A percentile compares a stretch with the other conserved stretches of the same genome.
phyloP scores from a whole-genome alignment of 2,329 filamentous ascomycete species.

The Fusarium sp. region DNA sequence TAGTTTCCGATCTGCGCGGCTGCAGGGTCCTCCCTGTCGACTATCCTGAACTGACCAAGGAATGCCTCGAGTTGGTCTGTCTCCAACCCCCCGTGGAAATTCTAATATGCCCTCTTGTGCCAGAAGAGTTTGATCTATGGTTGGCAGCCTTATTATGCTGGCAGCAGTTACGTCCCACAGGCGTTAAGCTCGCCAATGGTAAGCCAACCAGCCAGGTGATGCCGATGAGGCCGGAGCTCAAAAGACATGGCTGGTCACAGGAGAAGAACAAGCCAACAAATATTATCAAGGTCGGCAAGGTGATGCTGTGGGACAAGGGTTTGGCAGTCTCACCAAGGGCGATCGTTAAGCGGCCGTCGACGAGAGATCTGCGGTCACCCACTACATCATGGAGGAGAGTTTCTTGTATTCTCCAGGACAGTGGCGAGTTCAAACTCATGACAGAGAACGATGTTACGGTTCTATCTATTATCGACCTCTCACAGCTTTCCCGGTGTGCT shows the following conservation, averaged over 20 bases:
- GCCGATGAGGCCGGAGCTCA: conserved; percentile 58
- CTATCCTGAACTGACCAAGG: conserved; percentile 57
- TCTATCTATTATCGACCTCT: conserved; percentile 86
- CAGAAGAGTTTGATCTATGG: conserved; percentile 81
- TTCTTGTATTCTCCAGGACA: conserved; percentile 93
- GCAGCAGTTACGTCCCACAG: conserved; percentile 77
- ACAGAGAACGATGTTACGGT: conserved; percentile 86
- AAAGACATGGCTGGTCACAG: conserved; percentile 55
- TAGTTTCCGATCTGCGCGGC: conserved; percentile 80
- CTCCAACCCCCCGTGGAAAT: conserved; percentile 69
- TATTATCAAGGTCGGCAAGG: conserved; percentile 95
- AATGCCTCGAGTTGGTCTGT: conserved; percentile 67
- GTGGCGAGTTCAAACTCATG: conserved; percentile 92
- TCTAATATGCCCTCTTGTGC: conserved; percentile 72
- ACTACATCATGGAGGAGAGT: conserved; percentile 84
- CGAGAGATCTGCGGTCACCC: conserved; percentile 65
- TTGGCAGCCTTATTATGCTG: conserved; percentile 84
- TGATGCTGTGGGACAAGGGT: conserved; percentile 91
- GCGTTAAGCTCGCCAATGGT: conserved; percentile 65
- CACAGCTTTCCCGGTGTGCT: conserved; percentile 88
- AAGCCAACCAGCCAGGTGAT: conserved; percentile 51
- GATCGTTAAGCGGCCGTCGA: conserved; percentile 69
- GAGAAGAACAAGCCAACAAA: conserved; percentile 61
- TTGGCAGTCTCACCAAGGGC: conserved; percentile 65
- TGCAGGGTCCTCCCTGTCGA: conserved; percentile 75